Evolutionary conservation across 2,329 filamentous ascomycete species (phyloP).

Genomic region (Myriosclerotinia duriaeana): DNA sequence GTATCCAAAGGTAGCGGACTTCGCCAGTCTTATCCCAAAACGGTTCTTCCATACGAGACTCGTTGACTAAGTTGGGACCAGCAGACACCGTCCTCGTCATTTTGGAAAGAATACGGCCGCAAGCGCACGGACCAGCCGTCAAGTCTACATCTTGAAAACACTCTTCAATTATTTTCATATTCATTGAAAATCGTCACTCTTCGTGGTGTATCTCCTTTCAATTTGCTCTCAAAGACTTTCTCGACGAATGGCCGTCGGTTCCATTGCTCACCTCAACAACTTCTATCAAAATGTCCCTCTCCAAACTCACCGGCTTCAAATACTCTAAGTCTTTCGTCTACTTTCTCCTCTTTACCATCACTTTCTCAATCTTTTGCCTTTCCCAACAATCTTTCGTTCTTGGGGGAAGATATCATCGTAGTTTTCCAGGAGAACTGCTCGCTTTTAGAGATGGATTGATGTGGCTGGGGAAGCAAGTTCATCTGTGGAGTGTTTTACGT

Average conservation of each 20-base stretch:
- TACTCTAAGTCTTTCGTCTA: neutral
- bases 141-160: neutral
- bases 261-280: neutral
- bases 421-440: neutral
- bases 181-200: too few species aligned
- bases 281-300: constrained; percentile 6
- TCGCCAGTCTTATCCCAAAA: too few species aligned
- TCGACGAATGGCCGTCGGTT: neutral
- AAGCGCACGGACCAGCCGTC: neutral
- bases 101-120: neutral
- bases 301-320: constrained; percentile 5
- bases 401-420: neutral
- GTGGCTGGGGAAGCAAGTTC: constrained; percentile 8
- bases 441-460: constrained; percentile 9
- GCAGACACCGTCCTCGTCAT: too few species aligned
- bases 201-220: too few species aligned
- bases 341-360: constrained; percentile 6
- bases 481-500: constrained; percentile 21
- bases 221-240: too few species aligned
- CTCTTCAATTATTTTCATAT: too few species aligned
- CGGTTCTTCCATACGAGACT: too few species aligned
- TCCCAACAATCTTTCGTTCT: constrained; percentile 3
- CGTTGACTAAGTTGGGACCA: too few species aligned
- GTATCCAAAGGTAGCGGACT: too few species aligned
- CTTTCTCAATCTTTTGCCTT: constrained; percentile 14